Conservation (phyloP, 768 basidiomycete species). For the Vararia minispora region DNA sequence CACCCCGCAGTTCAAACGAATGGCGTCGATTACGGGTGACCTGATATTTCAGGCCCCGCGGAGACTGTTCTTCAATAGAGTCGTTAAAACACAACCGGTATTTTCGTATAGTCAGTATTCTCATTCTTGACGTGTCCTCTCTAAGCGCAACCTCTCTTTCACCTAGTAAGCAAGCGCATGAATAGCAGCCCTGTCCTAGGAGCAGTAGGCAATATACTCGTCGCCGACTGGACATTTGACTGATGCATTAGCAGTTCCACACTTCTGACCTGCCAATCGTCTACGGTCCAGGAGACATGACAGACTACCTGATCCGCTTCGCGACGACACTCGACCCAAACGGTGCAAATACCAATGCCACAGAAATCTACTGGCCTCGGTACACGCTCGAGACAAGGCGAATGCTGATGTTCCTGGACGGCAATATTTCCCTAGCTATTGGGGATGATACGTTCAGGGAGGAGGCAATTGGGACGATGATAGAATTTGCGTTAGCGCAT, state of each 20-base stretch:
- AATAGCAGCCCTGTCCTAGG: constrained; percentile 3
- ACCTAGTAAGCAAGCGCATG: constrained; percentile 6
- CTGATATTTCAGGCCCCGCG: too few species aligned
- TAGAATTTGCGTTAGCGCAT: too few species aligned
- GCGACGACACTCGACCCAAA: constrained; percentile 34
- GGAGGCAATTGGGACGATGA: constrained; percentile 27
- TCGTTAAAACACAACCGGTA: too few species aligned
- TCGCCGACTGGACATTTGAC: too few species aligned
- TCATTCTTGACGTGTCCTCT: too few species aligned
- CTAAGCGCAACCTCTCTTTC: too few species aligned
- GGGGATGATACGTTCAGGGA: constrained; percentile 33
- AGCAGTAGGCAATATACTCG: background rate
- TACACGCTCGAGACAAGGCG: constrained; percentile 25
- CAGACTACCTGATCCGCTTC: constrained; percentile 37
- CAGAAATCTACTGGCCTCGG: constrained; percentile 31
- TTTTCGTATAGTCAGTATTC: too few species aligned
- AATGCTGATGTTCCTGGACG: constrained; percentile 31
- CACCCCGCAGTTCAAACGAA: too few species aligned
- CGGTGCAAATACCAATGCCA: constrained; percentile 14
- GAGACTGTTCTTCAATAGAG: too few species aligned
- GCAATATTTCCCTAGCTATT: constrained; percentile 21
- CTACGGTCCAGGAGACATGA: constrained; percentile 30
- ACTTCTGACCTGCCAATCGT: constrained; percentile 30
- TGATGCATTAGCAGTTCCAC: constrained; percentile 24
- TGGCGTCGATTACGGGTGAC: too few species aligned